Conservation (phyloP, 2,329 filamentous ascomycete species). For the Talaromyces albobiverticillius region DNA sequence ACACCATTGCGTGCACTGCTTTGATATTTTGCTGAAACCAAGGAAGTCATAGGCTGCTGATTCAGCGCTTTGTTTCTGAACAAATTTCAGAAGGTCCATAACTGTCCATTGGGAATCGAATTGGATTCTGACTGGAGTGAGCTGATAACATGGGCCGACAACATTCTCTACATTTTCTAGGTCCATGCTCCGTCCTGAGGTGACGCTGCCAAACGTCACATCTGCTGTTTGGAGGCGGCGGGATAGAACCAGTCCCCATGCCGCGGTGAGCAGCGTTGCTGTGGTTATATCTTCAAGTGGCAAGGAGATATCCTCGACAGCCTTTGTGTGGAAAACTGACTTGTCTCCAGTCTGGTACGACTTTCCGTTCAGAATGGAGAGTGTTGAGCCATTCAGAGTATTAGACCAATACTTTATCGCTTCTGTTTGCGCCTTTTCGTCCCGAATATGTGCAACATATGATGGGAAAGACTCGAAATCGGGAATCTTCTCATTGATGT, state of each 20-base stretch:
- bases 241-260: constrained; percentile 70
- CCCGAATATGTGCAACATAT: not conserved
- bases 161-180: constrained; percentile 53
- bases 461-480: not conserved
- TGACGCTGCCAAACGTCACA: constrained; percentile 74
- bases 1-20: constrained; percentile 47
- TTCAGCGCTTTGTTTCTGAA: constrained; percentile 54
- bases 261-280: constrained; percentile 60
- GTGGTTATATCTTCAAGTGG: constrained; percentile 51
- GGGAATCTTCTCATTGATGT: constrained; percentile 24
- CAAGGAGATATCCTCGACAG: not conserved
- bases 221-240: constrained; percentile 64
- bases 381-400: not conserved
- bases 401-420: constrained; percentile 1
- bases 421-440: not conserved
- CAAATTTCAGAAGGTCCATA: constrained; percentile 46
- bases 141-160: constrained; percentile 47
- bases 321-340: constrained; percentile 4
- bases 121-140: constrained; percentile 56
- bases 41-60: constrained; percentile 53
- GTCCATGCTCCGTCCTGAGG: constrained; percentile 76
- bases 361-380: not conserved
- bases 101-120: constrained; percentile 51
- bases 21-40: constrained; percentile 50
- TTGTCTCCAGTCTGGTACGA: not conserved